Conservation (phyloP, 2,329 filamentous ascomycete species). For the Apiospora rasikravindrae region DNA sequence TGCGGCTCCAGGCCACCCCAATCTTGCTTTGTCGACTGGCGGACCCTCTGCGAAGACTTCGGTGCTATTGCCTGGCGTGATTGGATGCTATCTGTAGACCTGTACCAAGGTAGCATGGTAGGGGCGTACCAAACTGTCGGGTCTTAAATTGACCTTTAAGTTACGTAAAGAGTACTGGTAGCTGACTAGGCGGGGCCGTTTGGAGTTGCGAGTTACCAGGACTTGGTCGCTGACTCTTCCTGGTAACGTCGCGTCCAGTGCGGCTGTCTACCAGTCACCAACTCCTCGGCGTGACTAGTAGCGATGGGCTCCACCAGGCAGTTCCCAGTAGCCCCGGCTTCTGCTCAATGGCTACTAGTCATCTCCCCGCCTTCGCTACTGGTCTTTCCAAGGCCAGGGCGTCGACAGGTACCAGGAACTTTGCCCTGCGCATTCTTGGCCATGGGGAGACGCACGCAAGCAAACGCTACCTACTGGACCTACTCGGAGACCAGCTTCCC, state of each 20-base stretch:
- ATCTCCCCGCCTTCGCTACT: not conserved
- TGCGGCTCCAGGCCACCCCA: not conserved
- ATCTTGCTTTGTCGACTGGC: no score
- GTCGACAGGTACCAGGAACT: not conserved
- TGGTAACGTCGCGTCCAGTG: not conserved
- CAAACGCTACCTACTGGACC: not conserved
- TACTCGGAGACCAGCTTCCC: not conserved
- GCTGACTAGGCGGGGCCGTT: not conserved
- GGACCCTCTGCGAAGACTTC: not conserved
- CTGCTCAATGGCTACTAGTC: not conserved
- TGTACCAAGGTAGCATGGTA: not conserved
- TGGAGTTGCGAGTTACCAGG: not conserved
- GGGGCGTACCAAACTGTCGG: not conserved
- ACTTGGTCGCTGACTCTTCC: not conserved
- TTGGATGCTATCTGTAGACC: not conserved
- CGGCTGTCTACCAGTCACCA: not conserved
- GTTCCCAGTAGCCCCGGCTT: slow-evolving; percentile 3
- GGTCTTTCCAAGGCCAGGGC: not conserved
- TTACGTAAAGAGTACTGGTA: not conserved
- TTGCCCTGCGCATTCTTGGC: not conserved
- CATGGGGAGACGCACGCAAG: not conserved
- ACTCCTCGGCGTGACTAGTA: not conserved
- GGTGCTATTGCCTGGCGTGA: not conserved
- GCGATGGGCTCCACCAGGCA: not conserved
- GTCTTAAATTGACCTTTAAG: not conserved